Percentiles rank a stretch among this genome's conserved stretches.
Conservation (phyloP, 2,329 filamentous ascomycete genomes). For the Fusarium phyllophilum region DNA sequence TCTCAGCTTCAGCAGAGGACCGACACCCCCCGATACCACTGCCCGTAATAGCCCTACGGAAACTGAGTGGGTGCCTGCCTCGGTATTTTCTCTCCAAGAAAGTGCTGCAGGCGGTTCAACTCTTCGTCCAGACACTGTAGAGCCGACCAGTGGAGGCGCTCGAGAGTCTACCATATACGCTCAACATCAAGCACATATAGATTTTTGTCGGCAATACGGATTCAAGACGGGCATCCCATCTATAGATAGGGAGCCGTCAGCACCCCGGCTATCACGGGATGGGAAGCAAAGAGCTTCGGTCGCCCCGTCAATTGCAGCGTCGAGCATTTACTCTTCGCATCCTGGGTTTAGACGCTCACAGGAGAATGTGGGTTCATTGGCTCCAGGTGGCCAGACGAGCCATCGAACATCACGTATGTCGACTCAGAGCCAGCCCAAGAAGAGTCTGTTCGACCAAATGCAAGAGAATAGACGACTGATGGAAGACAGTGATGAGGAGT, state of each 20-base stretch:
- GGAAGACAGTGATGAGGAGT: background rate
- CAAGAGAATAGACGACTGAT: background rate
- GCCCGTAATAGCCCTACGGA: background rate
- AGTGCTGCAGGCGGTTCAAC: background rate
- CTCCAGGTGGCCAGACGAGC: background rate
- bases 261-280: background rate
- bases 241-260: background rate
- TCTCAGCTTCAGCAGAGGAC: background rate
- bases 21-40: background rate
- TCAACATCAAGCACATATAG: slow-evolving; percentile 12
- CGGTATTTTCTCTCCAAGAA: slow-evolving; percentile 8
- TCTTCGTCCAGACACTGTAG: background rate
- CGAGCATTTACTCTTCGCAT: slow-evolving; percentile 36
- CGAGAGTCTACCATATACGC: slow-evolving; percentile 3
- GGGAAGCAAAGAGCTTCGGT: background rate
- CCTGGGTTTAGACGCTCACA: slow-evolving; percentile 27
- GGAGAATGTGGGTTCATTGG: background rate
- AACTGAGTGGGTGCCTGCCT: slow-evolving; percentile 23
- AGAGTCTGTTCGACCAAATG: background rate
- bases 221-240: background rate
- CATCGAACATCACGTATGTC: background rate
- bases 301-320: background rate
- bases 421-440: background rate
- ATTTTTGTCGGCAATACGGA: slow-evolving; percentile 17
- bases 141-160: background rate